A percentile compares a stretch with the other conserved stretches of the same genome.
These are phyloP conservation scores for Chenopodium quinoa DNA, from an alignment of 148 eudicot species.

Conservation along the genomic window DNA sequence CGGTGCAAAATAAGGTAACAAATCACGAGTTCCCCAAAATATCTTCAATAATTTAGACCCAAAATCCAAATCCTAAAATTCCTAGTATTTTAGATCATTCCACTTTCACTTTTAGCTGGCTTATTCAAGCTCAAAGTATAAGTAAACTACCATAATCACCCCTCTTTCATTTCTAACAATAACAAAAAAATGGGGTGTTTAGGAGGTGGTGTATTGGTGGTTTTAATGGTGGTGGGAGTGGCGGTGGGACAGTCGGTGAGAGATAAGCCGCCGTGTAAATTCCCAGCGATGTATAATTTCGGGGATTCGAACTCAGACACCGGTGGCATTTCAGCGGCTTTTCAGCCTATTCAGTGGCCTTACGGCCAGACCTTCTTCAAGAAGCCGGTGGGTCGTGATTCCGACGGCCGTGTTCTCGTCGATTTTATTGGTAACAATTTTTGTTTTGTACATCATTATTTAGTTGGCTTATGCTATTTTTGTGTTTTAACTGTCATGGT, in stretches of 20 bases:
- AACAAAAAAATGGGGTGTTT: neutral
- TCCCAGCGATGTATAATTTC: conserved; percentile 40
- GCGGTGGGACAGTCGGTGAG: neutral
- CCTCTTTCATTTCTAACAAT: neutral
- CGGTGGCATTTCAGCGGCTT: conserved; percentile 40
- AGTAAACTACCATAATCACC: no score
- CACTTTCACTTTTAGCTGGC: no score
- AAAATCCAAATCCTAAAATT: no score
- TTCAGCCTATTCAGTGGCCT: conserved; percentile 37
- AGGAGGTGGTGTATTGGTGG: neutral
- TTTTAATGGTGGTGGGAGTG: neutral
- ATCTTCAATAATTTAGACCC: no score
- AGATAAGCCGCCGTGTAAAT: conserved; percentile 22
- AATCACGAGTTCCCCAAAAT: no score
- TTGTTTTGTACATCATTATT: neutral
- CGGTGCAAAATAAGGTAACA: no score
- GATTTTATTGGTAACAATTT: conserved; percentile 35
- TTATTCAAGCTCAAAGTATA: no score
- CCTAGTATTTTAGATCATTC: no score
- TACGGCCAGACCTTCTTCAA: conserved; percentile 42
- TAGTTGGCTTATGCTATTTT: no score
- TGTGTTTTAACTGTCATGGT: neutral
- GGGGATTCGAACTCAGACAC: conserved; percentile 50
- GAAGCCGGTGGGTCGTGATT: conserved; percentile 33
- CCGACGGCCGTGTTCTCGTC: conserved; percentile 41